Evolutionary conservation across 768 basidiomycete species (phyloP), one percentile per base, ranked within the genome.

Genomic region (Lentinula sp.): DNA sequence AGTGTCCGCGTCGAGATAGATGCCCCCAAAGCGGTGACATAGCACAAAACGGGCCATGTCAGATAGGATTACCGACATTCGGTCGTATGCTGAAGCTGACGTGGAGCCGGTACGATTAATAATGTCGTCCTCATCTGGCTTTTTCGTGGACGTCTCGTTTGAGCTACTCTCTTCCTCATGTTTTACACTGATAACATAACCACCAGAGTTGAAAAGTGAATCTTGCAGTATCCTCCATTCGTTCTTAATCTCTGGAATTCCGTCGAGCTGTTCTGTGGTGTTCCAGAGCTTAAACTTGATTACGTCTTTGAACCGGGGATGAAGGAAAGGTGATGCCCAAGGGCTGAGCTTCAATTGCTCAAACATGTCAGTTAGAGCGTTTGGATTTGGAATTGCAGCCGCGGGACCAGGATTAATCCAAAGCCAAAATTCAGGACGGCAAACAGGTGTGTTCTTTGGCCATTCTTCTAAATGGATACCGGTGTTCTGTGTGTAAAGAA

Each of bases 21-120:
- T 88, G 2, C 95, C 95, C 23, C 95, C 95, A 69, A 91, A 97
- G 6, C 93, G 88, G 71, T 97, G 92, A 58, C 91, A 93, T 10
- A 98, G 80, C 54, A 97, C 85, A 75, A 97, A 98, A n/a, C 95
- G 89, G 21, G 93, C 95, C 88, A 96, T 92, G 72, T 97, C 95
- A 8, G 93, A 95, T 39, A 97, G 79, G 64, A 96, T 94, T 70
- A 95, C 93, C 11, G 91, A 93, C 35, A 96, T 78, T 32, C 92
- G 83, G 72, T 98, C 95, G 71, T 97, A 98, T 31, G 91, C 88
- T 15, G 83, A 82, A 23, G 88, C 85, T 0, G 93, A 95, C 64
- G 91, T 89, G 9, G 95, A 95, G 3, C 95, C 95, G 2, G 93
- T 84, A 35, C 93, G 89, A 66, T 95, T 90, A 5, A 79, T 60